phyloP scores from a whole-genome alignment of 805 yeast genomes.

The Maudiozyma barnettii region DNA sequence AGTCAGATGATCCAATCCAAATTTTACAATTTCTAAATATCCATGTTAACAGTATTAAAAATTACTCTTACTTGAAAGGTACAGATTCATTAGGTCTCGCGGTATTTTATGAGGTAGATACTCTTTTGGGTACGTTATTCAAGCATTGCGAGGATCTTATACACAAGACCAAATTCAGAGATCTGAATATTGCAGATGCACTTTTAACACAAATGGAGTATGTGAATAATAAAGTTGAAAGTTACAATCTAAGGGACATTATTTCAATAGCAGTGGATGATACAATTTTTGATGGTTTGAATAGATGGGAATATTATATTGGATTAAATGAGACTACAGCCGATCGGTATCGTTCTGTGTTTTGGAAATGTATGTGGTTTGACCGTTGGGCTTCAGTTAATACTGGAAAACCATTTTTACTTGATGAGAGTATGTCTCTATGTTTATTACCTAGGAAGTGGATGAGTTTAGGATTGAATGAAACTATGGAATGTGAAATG shows the following conservation, averaged over 20 bases:
- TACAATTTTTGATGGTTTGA: slow-evolving; percentile 1
- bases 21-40: not conserved
- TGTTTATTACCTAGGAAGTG: slow-evolving; percentile 12
- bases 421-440: slow-evolving; percentile 1
- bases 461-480: slow-evolving; percentile 7
- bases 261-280: not conserved
- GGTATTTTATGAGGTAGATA: not conserved
- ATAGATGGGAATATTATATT: slow-evolving; percentile 14
- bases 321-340: slow-evolving; percentile 6
- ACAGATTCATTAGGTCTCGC: not conserved
- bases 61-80: not conserved
- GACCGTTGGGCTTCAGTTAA: slow-evolving; percentile 10
- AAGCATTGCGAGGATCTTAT: not conserved
- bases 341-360: slow-evolving; percentile 7
- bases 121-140: not conserved
- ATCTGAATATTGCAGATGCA: not conserved
- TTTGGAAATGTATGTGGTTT: slow-evolving; percentile 16
- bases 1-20: not conserved
- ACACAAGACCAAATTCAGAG: not conserved
- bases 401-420: slow-evolving; percentile 9
- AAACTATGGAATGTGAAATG: slow-evolving; percentile 7
- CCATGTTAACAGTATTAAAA: not conserved
- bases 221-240: not conserved
- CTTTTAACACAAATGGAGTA: not conserved
- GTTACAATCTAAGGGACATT: not conserved